phyloP scores from a whole-genome alignment of 306 rosid genomes.

The Medicago truncatula region MtrunA17r5.0-ANR NC_053044.1:20522001-20522500 shows the following conservation, averaged over 20 bases:
- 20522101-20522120: neutral
- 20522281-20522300: neutral
- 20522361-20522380: neutral
- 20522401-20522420: neutral
- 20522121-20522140: neutral
- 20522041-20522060: neutral
- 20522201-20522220: neutral
- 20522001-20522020: neutral
- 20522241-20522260: neutral
- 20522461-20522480: neutral
- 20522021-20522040: neutral
- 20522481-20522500: neutral
- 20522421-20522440: neutral
- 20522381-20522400: neutral
- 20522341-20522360: neutral
- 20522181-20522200: neutral
- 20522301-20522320: slow-evolving; percentile 6
- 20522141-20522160: neutral
- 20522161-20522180: neutral
- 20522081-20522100: neutral
- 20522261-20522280: neutral
- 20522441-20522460: neutral
- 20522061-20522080: neutral
- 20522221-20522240: neutral
- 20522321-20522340: neutral